Base-by-base conservation (phyloP, 306 rosid genomes). In the Vicia villosa region DNA sequence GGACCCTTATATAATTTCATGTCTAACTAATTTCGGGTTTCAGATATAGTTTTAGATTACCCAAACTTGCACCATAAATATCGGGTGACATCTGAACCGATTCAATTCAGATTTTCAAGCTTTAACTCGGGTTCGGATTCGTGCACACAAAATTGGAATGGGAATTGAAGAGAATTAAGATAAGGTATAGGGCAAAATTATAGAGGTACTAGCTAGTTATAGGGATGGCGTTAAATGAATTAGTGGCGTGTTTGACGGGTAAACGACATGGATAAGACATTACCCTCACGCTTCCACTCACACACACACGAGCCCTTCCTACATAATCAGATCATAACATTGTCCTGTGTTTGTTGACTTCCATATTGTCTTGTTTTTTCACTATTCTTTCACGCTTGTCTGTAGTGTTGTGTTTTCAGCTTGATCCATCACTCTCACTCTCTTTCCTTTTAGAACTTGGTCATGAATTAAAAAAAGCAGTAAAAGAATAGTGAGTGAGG, bases 201-300 rank as follows among this genome's bases (percentile, higher is more conserved):
- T 45, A 49, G 55, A 1, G 9, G 34, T 22, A 52, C n/a, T 10
- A 41, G 5, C 5, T 41, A 50, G 14, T 17, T 17, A 3, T 49
- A 49, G 50, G 50, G 12, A 49, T 16, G 3, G 56, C 13, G 12
- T 10, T 17, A 1, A 3, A 4, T 52, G 8, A 21, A 54, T 21
- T 22, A 54, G 11, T 20, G 52, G 70, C 77, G 72, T 74, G 78
- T 74, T 52, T 52, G 65, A 41, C 58, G 78, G 72, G 63, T 63
- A 17, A 68, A 67, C 2, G 69, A 75, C 80, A 75, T 12, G 10
- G 74, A 68, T 66, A 58, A 37, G 74, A 67, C 74, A 55, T 4
- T 11, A 32, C 15, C 11, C 58, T 38, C 78, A 63, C 66, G 64
- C 78, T 60, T 59, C 43, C 10, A 6, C 56, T 51, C 22, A 11